A percentile compares a stretch with the other conserved stretches of the same genome.
These are phyloP conservation scores for Pelargonium citronellum DNA, from an alignment of 441 rosid genomes.

Conservation along the genomic window DNA sequence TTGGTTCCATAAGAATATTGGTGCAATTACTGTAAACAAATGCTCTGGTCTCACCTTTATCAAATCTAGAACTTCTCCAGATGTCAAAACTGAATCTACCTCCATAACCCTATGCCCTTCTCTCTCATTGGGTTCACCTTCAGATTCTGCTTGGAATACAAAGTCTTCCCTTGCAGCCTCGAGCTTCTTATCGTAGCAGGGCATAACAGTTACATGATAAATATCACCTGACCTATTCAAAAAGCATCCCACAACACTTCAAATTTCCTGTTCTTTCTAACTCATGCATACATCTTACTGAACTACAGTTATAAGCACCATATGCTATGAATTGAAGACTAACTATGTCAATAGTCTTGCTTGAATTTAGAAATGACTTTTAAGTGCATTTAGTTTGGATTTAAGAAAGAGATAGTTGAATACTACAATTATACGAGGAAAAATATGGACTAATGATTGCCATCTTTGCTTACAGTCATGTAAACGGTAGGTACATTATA, in stretches of 20 bases:
- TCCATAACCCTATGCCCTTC: conserved; percentile 40
- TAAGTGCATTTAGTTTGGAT: too few species aligned
- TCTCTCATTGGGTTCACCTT: conserved; percentile 20
- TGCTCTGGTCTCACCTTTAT: conserved; percentile 48
- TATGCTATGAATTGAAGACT: conserved; percentile 9
- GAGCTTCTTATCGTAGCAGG: conserved; percentile 93
- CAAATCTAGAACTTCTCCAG: conserved; percentile 83
- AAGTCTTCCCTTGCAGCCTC: conserved; percentile 92
- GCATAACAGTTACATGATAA: conserved; percentile 93
- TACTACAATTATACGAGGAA: too few species aligned
- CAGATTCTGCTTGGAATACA: conserved; percentile 44
- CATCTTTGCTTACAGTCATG: too few species aligned
- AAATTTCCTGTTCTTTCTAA: not conserved
- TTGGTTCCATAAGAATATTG: not conserved
- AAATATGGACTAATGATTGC: too few species aligned
- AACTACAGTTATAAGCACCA: not conserved
- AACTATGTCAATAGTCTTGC: not conserved
- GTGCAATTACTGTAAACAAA: conserved; percentile 14
- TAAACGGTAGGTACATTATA: too few species aligned
- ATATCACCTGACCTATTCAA: conserved; percentile 63
- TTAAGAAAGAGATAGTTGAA: too few species aligned
- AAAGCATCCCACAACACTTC: conserved; percentile 19
- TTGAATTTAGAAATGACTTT: too few species aligned
- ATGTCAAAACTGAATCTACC: conserved; percentile 88
- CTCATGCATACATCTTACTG: not conserved